Base-by-base conservation (phyloP, 2,329 filamentous ascomycete genomes). In the Aspergillus novoparasiticus region DNA sequence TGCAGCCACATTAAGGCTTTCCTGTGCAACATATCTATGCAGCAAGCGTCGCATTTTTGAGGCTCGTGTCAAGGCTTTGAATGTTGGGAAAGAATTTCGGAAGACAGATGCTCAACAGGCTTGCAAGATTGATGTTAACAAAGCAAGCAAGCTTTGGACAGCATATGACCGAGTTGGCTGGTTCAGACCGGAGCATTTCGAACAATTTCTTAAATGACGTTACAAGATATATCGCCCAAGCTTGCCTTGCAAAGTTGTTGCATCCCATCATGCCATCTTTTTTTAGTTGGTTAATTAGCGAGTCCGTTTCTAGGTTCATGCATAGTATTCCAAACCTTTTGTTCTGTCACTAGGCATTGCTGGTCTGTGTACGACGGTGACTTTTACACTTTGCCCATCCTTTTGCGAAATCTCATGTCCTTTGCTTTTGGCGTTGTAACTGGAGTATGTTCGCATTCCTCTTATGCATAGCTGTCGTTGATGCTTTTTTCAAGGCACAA, bases 91-190 rank as follows among this genome's bases (percentile, higher is more conserved):
- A 78, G 91, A 94, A 72, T 97, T 97, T 77, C 89, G 92, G 76
- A 97, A 97, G 85, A 98, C 94, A 1, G 92, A 97, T 75, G 93
- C 93, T 6, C 94, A 98, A 78, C 92, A 96, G 76, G 93, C 92
- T n/a, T 96, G 93, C 85, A 96, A 96, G 82, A 97, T 97, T 67
- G 94, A 98, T 72, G 94, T 98, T 76, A 97, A 97, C 83, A 98
- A 97, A 83, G 93, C 94, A 3, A 96, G 92, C 68, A 94, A 94
- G 78, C 84, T 98, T 54, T 97, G 93, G 91, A 89, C 89, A 43
- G 93, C 93, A 6, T 98, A 92, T 74, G 91, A 97, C 57, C 90
- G 89, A 71, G 91, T 95, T 43, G 91, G 90, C 69, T 96, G 93
- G 92, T 88, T 97, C 66, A 84, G 90, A 48, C 78, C 78, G 11